Conservation (phyloP, 2,329 filamentous ascomycete species). For the Fusarium pilosicola region DNA sequence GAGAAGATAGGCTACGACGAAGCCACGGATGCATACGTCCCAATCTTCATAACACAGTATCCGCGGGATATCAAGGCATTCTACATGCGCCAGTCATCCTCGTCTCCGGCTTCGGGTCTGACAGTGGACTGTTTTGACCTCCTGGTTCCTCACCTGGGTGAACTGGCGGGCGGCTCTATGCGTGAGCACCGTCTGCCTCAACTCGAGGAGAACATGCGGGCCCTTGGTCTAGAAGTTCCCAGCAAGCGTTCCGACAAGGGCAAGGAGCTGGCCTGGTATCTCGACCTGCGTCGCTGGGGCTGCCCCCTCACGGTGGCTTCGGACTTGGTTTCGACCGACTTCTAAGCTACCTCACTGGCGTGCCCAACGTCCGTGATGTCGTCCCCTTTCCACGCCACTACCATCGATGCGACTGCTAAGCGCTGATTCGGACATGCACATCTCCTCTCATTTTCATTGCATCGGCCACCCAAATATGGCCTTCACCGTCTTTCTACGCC, state of each 20-base stretch:
- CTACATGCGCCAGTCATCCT: slow-evolving; percentile 64
- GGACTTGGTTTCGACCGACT: slow-evolving; percentile 90
- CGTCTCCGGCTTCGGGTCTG: slow-evolving; percentile 44
- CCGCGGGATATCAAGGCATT: slow-evolving; percentile 92
- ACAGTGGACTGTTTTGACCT: slow-evolving; percentile 94
- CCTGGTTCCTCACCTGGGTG: slow-evolving; percentile 84
- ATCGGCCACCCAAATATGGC: neutral
- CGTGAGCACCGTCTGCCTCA: slow-evolving; percentile 81
- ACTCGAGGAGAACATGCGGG: slow-evolving; percentile 76
- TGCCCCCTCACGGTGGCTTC: slow-evolving; percentile 92
- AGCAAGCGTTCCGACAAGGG: slow-evolving; percentile 44
- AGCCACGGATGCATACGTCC: slow-evolving; percentile 62
- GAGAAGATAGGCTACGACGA: slow-evolving; percentile 64
- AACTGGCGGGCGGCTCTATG: slow-evolving; percentile 88
- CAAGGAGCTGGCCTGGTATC: slow-evolving; percentile 78
- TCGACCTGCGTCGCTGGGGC: slow-evolving; percentile 89
- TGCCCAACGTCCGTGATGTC: slow-evolving; percentile 84
- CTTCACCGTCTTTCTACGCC: slow-evolving; percentile 6
- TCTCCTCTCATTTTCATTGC: neutral
- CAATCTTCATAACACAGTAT: slow-evolving; percentile 93
- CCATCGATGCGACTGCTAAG: slow-evolving; percentile 69
- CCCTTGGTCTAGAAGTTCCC: slow-evolving; percentile 67
- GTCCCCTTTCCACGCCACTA: slow-evolving; percentile 85
- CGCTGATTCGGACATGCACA: neutral
- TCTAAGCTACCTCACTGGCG: slow-evolving; percentile 82